Conservation (phyloP, 2,329 filamentous ascomycete genomes). For the Cryoendolithus antarcticus region DNA sequence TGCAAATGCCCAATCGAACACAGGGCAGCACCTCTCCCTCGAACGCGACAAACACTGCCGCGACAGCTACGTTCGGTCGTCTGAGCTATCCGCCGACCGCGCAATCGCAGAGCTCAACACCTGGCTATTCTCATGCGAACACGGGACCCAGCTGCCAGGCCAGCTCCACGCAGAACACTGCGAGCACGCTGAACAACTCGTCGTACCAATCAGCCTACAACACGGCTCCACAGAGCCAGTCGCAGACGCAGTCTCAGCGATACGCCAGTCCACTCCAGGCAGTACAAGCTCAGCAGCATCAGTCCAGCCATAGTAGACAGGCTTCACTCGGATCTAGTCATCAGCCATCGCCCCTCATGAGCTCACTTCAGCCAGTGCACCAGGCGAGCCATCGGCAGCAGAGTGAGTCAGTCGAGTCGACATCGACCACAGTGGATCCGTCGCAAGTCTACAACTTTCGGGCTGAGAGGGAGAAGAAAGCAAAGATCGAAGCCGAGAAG, state of each 20-base stretch:
- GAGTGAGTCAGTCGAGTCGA: conserved; percentile 18
- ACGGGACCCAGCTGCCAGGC: not conserved
- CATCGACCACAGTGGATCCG: conserved; percentile 38
- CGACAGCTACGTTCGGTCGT: conserved; percentile 1
- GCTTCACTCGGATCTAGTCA: conserved; percentile 11
- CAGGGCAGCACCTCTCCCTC: conserved; percentile 9
- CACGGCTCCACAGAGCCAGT: not conserved
- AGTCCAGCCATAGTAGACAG: conserved; percentile 12
- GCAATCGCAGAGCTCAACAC: not conserved
- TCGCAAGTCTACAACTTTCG: conserved; percentile 43
- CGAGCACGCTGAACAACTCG: not conserved
- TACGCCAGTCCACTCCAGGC: conserved; percentile 20
- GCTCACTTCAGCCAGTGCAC: conserved; percentile 7
- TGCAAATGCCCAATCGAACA: conserved; percentile 10
- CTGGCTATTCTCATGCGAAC: not conserved
- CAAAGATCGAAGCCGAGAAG: conserved; percentile 19
- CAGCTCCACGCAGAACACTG: not conserved
- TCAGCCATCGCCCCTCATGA: conserved; percentile 15
- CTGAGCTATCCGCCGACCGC: conserved; percentile 1
- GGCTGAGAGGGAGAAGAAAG: conserved; percentile 35
- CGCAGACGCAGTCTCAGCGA: conserved; percentile 9
- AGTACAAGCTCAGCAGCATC: conserved; percentile 17
- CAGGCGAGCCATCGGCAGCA: conserved; percentile 12
- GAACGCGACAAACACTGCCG: not conserved
- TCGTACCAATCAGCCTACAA: not conserved